These are phyloP conservation scores for Brassica napus DNA, from an alignment of 345 rosid species.

Conservation along the genomic window DNA sequence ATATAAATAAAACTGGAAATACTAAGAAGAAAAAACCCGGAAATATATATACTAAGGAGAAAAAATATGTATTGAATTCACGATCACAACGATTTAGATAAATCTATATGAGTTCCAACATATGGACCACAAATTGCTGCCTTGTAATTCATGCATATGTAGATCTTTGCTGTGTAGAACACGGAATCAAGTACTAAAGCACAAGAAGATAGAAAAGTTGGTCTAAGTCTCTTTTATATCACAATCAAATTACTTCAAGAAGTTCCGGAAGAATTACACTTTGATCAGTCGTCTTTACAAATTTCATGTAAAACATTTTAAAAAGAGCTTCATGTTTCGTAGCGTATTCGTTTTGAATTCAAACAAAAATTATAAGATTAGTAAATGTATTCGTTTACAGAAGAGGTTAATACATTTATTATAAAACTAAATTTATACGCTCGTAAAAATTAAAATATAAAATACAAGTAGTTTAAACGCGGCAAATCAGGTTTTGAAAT, in stretches of 20 bases:
- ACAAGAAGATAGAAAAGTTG: constrained; percentile 24
- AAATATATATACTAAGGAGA: not conserved
- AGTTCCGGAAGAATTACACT: constrained; percentile 18
- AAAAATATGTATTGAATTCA: not conserved
- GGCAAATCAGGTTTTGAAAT: constrained; percentile 29
- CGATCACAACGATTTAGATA: not conserved
- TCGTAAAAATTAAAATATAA: not conserved
- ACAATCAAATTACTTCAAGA: constrained; percentile 13
- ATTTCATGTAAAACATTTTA: constrained; percentile 3
- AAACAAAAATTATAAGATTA: not conserved
- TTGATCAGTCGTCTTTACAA: constrained; percentile 11
- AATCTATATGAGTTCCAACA: not conserved
- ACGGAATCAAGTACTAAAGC: not conserved
- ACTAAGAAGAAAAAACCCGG: not conserved
- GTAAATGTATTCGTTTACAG: not conserved
- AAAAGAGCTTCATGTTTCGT: not conserved
- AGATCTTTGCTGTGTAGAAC: not conserved
- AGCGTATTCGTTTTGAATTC: not conserved
- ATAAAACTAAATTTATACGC: not conserved
- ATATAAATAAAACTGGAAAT: not conserved
- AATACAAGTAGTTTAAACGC: constrained; percentile 15
- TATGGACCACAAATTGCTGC: constrained; percentile 7
- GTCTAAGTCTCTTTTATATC: constrained; percentile 3
- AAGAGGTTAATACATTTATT: not conserved
- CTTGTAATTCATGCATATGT: not conserved